Evolutionary conservation across 2,329 filamentous ascomycete species (phyloP), one percentile per base, ranked within the genome.

Genomic region (Diaporthe vexans): DNA sequence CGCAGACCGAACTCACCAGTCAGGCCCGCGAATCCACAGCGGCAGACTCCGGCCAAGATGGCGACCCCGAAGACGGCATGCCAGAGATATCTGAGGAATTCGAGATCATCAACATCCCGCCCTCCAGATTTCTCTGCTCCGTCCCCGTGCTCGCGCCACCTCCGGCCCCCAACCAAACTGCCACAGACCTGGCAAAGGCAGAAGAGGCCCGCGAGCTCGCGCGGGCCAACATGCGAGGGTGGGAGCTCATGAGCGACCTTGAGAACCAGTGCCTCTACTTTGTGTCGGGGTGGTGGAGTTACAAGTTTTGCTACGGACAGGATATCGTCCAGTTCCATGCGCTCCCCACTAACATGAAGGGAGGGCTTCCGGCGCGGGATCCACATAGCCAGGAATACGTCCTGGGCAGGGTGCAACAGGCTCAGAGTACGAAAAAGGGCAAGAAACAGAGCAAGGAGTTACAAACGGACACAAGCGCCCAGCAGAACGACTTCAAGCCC

Each of bases 241-340:
- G 94, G 89, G 93, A 97, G 79, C 88, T 98, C 29, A 86, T 98
- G 68, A 89, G 90, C 77, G 91, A 92, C 35, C 92, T 98, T 83
- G 90, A 95, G 71, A 93, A 92, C 4, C 89, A 90, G 68, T 98
- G 95, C 82, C 90, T 98, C 76, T 97, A 96, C 85, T 91, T 88
- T 77, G 86, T 95, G 77, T 94, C 92, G 0, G 95, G 95, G 0
- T 98, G 95, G 95, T 98, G 95, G 95, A 97, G 94, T 80, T 98
- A 98, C 84, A 94, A 93, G 78, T 98, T 98, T 83, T 98, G 95
- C 87, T 97, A 97, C 84, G 94, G 94, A 81, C 89, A 92, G 76
- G 91, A 96, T 76, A 92, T 98, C 76, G 93, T 94, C 79, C 95
- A 98, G 83, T 98, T 97, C 83, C 95, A 98, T 82, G 94, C 95